Conservation (phyloP, 2,329 filamentous ascomycete genomes). For the Fusarium sp. region DNA sequence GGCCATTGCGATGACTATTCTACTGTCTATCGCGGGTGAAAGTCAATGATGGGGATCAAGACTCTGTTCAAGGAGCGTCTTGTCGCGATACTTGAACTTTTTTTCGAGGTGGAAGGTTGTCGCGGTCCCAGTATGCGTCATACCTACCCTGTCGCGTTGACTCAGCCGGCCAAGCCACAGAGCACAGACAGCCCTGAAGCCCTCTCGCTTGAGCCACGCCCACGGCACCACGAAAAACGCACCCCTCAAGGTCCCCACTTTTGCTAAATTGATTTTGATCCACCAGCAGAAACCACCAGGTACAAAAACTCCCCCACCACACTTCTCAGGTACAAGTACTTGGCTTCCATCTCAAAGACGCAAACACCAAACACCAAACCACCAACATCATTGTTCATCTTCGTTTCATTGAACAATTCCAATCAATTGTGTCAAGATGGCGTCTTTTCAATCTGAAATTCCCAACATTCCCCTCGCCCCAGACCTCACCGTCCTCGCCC, state of each 20-base stretch:
- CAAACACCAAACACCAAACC: background rate
- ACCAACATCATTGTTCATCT: background rate
- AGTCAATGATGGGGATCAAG: background rate
- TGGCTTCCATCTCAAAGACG: background rate
- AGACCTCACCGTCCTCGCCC: background rate
- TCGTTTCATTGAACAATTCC: background rate
- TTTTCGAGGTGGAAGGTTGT: slow-evolving; percentile 20
- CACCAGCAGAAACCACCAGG: background rate
- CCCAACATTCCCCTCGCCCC: background rate
- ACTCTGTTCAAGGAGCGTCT: background rate
- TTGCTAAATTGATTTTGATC: background rate
- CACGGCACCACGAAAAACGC: background rate
- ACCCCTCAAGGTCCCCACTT: background rate
- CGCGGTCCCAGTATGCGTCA: slow-evolving; percentile 26
- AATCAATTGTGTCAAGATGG: background rate
- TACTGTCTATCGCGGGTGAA: background rate
- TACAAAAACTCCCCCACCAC: background rate
- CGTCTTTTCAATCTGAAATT: background rate
- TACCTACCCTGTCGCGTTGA: slow-evolving; percentile 20
- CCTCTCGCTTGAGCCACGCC: slow-evolving; percentile 1
- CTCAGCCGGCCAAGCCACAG: slow-evolving; percentile 31
- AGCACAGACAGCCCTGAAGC: background rate
- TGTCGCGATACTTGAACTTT: slow-evolving; percentile 29
- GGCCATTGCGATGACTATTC: slow-evolving; percentile 43
- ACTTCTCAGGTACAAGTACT: background rate